Conservation (phyloP, 2,329 filamentous ascomycete species). For the Neurospora sp. region DNA sequence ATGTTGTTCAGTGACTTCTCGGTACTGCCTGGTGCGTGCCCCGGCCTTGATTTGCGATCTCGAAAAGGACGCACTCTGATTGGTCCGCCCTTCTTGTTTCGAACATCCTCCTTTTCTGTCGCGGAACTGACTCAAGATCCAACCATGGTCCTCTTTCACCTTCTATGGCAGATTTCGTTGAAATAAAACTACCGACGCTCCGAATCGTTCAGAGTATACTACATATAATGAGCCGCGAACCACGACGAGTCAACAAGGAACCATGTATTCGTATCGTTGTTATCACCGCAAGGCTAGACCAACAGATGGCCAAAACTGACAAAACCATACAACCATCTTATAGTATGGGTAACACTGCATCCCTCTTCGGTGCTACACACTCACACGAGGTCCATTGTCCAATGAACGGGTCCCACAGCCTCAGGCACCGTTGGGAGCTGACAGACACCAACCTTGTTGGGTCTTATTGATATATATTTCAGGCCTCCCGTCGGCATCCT, state of each 20-base stretch:
- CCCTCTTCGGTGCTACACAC: neutral
- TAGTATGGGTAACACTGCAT: neutral
- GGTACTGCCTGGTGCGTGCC: too few species aligned
- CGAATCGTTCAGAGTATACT: too few species aligned
- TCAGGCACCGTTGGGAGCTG: neutral
- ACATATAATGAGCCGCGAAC: neutral
- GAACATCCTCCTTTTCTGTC: neutral
- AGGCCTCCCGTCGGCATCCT: neutral
- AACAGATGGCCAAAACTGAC: neutral
- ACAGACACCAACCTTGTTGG: neutral
- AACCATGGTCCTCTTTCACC: neutral
- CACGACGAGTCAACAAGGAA: neutral
- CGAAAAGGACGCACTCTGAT: neutral
- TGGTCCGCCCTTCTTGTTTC: neutral
- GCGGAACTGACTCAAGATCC: neutral
- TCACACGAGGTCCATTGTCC: neutral
- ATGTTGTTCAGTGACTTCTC: neutral
- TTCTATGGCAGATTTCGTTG: neutral
- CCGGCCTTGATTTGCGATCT: neutral
- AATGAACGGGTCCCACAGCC: neutral
- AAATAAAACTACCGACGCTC: too few species aligned
- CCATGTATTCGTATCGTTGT: neutral
- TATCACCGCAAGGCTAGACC: neutral
- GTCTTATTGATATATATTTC: neutral
- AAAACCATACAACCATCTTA: neutral